phyloP scores from a whole-genome alignment of 2,329 filamentous ascomycete genomes.

The Colletotrichum destructivum region DNA sequence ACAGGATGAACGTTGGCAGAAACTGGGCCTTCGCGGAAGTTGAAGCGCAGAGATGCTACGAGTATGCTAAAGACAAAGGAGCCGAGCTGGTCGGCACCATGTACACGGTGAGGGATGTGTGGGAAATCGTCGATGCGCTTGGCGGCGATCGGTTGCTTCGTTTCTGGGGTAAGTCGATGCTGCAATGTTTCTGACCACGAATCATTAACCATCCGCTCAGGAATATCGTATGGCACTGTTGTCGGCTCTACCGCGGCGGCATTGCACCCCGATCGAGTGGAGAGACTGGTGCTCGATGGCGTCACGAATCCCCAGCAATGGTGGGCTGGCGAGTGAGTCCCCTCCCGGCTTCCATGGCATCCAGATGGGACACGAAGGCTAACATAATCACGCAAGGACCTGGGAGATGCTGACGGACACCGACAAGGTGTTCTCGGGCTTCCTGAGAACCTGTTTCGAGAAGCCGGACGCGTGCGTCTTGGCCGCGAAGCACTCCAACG shows the following conservation, averaged over 20 bases:
- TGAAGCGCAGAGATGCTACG: constrained; percentile 46
- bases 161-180: constrained; percentile 52
- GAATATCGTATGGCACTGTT: constrained; percentile 58
- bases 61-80: constrained; percentile 42
- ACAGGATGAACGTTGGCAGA: constrained; percentile 34
- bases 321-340: constrained; percentile 47
- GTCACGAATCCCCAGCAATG: constrained; percentile 52
- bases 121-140: constrained; percentile 55
- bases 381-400: not conserved
- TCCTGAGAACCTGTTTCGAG: constrained; percentile 49
- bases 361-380: not conserved
- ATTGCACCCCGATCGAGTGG: constrained; percentile 60
- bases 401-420: constrained; percentile 45
- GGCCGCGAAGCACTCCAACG: constrained; percentile 45
- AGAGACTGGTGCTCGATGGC: constrained; percentile 56
- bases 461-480: constrained; percentile 48
- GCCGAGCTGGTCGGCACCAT: constrained; percentile 50
- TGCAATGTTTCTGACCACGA: not conserved
- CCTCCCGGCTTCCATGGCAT: too few relatives aligned
- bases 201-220: constrained; percentile 42
- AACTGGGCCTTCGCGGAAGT: constrained; percentile 43
- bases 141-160: constrained; percentile 55
- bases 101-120: constrained; percentile 56
- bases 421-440: constrained; percentile 49
- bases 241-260: constrained; percentile 56